A percentile compares a stretch with the other conserved stretches of the same genome.
Evolutionary conservation across 345 rosid species (phyloP).

Genomic region (Salix dunnii): DNA sequence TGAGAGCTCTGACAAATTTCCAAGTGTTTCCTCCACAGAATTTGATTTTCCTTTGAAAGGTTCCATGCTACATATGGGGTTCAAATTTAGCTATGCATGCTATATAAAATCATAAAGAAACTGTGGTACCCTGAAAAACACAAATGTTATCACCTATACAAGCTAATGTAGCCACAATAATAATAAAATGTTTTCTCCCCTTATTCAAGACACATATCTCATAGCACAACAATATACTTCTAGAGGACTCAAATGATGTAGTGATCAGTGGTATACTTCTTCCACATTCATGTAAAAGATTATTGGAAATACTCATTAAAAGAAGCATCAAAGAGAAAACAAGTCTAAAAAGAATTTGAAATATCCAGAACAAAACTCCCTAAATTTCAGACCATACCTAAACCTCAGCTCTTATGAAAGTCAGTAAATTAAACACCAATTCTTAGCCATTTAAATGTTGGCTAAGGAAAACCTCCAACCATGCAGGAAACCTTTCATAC

Average conservation of each 20-base stretch:
- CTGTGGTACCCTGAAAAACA: constrained; percentile 18
- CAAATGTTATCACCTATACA: constrained; percentile 14
- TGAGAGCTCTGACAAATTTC: constrained; percentile 28
- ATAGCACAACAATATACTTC: too few relatives aligned
- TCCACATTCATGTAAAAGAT: constrained; percentile 15
- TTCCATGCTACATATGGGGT: constrained; percentile 5
- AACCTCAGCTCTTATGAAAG: constrained; percentile 19
- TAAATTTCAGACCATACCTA: constrained; percentile 16
- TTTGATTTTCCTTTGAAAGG: constrained; percentile 24
- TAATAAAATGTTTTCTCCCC: constrained; percentile 2
- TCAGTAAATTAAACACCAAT: constrained; percentile 4
- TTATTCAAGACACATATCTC: constrained; percentile 14
- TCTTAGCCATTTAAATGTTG: constrained; percentile 7
- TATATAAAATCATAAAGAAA: constrained; percentile 22
- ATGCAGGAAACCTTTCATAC: neutral
- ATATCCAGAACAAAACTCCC: constrained; percentile 14
- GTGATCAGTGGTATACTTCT: constrained; percentile 4
- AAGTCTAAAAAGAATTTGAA: constrained; percentile 14
- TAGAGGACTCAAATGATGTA: constrained; percentile 6
- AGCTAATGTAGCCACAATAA: constrained; percentile 23
- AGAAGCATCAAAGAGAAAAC: constrained; percentile 8
- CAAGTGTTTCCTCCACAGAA: constrained; percentile 22
- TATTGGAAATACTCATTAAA: constrained; percentile 8
- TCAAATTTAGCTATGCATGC: too few relatives aligned
- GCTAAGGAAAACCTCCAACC: neutral